phyloP scores from a whole-genome alignment of 139 green algal genomes.

The Spirogloea muscicola region DNA sequence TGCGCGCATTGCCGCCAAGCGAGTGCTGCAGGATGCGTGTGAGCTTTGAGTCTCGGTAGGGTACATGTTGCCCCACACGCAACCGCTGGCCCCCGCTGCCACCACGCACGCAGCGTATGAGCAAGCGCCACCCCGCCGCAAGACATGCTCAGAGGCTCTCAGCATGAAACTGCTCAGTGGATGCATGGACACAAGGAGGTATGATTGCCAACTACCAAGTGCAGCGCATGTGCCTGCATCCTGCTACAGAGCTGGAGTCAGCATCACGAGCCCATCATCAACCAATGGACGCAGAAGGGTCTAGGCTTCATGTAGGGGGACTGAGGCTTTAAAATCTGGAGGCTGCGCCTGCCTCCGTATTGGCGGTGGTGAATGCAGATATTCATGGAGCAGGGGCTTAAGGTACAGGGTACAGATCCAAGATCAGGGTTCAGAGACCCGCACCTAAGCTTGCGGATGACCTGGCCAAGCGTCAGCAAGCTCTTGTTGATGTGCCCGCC shows the following conservation, averaged over 20 bases:
- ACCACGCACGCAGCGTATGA: background rate
- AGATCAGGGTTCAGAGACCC: background rate
- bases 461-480: conserved; percentile 56
- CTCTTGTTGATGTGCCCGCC: conserved; percentile 83
- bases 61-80: conserved; percentile 56
- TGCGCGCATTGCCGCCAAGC: conserved; percentile 54
- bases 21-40: conserved; percentile 79
- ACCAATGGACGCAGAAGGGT: background rate
- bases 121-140: background rate
- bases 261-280: background rate
- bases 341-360: background rate
- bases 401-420: background rate
- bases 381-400: background rate
- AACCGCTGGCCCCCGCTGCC: conserved; percentile 10
- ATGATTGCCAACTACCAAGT: too few species aligned
- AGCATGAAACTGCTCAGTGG: background rate
- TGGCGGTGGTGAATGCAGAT: background rate
- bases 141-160: background rate
- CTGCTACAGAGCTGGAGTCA: too few species aligned
- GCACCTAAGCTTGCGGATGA: conserved; percentile 72
- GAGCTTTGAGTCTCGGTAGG: conserved; percentile 91
- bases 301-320: background rate
- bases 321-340: background rate
- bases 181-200: background rate
- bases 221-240: too few species aligned